These are phyloP conservation scores for Blastobotrys petasosporus DNA, from an alignment of 1,139 yeast species.

Conservation along the genomic window DNA sequence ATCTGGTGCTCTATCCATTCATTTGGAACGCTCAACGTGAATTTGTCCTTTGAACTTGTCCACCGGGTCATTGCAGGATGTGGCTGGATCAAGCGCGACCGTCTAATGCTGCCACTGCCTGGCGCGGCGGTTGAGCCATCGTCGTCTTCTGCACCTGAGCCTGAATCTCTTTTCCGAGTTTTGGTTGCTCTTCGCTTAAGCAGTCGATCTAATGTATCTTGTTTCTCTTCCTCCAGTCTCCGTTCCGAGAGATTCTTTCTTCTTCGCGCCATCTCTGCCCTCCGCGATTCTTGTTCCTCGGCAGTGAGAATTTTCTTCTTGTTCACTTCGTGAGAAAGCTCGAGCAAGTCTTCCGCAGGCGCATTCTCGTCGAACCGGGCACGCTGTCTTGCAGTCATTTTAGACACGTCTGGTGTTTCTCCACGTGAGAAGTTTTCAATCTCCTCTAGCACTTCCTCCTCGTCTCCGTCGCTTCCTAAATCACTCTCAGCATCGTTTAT, in stretches of 20 bases:
- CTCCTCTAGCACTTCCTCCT: slow-evolving; percentile 24
- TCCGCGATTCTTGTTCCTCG: slow-evolving; percentile 73
- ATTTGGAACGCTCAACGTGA: slow-evolving; percentile 32
- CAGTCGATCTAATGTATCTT: slow-evolving; percentile 80
- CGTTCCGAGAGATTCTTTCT: slow-evolving; percentile 80
- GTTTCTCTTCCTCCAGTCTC: slow-evolving; percentile 84
- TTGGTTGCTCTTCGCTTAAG: slow-evolving; percentile 68
- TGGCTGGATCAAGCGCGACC: slow-evolving; percentile 23
- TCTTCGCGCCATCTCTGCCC: slow-evolving; percentile 85
- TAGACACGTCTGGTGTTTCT: slow-evolving; percentile 31
- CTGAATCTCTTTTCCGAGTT: slow-evolving; percentile 29
- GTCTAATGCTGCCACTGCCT: slow-evolving; percentile 6
- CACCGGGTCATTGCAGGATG: slow-evolving; percentile 49
- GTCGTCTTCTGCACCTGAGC: slow-evolving; percentile 17
- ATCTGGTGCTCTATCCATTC: slow-evolving; percentile 16
- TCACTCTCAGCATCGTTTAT: slow-evolving; percentile 17
- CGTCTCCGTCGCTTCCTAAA: slow-evolving; percentile 22
- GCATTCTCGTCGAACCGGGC: slow-evolving; percentile 31
- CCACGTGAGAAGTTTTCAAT: slow-evolving; percentile 28
- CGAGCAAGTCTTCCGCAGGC: slow-evolving; percentile 24
- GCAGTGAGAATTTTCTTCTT: slow-evolving; percentile 60
- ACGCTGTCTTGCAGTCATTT: slow-evolving; percentile 39
- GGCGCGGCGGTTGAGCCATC: slow-evolving; percentile 17
- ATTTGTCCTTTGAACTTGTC: slow-evolving; percentile 30
- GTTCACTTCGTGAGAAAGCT: slow-evolving; percentile 28